Base-by-base conservation (phyloP, 2,329 filamentous ascomycete species). In the Stachybotrys echinatus region DNA sequence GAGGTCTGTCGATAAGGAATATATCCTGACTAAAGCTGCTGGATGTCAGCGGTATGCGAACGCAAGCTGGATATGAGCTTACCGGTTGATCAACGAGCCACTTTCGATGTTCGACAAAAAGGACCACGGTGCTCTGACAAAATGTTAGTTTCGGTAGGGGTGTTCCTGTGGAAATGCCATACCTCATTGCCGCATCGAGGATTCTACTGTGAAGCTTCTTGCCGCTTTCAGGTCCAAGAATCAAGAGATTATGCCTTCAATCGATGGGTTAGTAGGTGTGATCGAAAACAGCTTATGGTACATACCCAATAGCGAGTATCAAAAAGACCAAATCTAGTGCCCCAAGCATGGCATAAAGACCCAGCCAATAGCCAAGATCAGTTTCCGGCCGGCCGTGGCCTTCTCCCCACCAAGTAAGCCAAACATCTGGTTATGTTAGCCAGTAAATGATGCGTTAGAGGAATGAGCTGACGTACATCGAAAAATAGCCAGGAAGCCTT, bases 21-120 rank as follows among this genome's bases (percentile, higher is more conserved):
- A 74, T 63, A 49, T 74, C 71, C 50, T 74, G 71, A 8, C 69
- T 72, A 54, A 74, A 74, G 21, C 69, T 65, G 18, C n/a, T n/a
- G n/a, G n/a, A n/a, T n/a, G n/a, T n/a, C n/a, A n/a, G n/a, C n/a
- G n/a, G n/a, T n/a, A n/a, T n/a, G n/a, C n/a, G n/a, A n/a, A n/a
- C n/a, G n/a, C n/a, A n/a, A n/a, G n/a, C n/a, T n/a, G n/a, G n/a
- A n/a, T n/a, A n/a, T n/a, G 7, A 1, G 17, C 20, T 5, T 54
- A 60, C 61, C 61, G 54, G 31, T 64, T 64, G 47, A 64, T 53
- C 10, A 64, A 40, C 2, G 62, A 63, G 3, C 62, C 62, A 1
- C 59, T 56, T 5, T 62, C 61, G 2, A 53, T 57, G 18, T 61
- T 64, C 3, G 62, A 57, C 12, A 64, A 46, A 40, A 64, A 62